These are phyloP conservation scores for Zygoascus ofunaensis DNA, from an alignment of 805 yeast species.

Conservation along the genomic window DNA sequence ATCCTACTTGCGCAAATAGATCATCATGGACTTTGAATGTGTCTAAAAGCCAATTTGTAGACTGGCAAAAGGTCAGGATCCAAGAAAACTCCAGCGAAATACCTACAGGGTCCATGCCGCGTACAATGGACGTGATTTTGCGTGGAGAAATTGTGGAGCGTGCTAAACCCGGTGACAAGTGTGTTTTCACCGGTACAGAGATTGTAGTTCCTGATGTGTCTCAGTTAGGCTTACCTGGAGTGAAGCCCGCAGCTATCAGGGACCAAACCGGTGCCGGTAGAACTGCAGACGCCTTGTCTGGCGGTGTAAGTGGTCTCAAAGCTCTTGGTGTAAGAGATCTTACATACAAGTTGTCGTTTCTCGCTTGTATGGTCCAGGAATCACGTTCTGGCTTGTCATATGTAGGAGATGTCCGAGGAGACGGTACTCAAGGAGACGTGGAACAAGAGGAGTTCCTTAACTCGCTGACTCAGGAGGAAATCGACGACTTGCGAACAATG, in stretches of 20 bases:
- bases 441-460: conserved; percentile 78
- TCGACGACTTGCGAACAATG: conserved; percentile 79
- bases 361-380: conserved; percentile 84
- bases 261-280: conserved; percentile 51
- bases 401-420: conserved; percentile 32
- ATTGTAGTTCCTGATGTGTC: conserved; percentile 91
- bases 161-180: conserved; percentile 95
- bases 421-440: conserved; percentile 44
- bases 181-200: conserved; percentile 88
- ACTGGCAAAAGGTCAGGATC: conserved; percentile 93
- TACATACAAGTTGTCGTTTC: conserved; percentile 83
- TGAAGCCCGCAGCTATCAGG: conserved; percentile 73
- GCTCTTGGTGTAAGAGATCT: conserved; percentile 91
- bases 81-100: conserved; percentile 96
- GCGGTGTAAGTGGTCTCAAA: conserved; percentile 83
- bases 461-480: conserved; percentile 70
- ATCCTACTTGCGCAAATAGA: conserved; percentile 80
- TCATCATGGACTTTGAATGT: conserved; percentile 77
- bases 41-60: conserved; percentile 76
- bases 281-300: conserved; percentile 57
- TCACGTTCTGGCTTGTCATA: conserved; percentile 31
- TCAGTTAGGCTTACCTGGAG: conserved; percentile 91
- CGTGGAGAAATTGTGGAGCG: conserved; percentile 92
- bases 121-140: conserved; percentile 84
- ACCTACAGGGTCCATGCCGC: conserved; percentile 98